Evolutionary conservation across 2,329 filamentous ascomycete species (phyloP).

Genomic region (Neurospora crassa): DNA sequence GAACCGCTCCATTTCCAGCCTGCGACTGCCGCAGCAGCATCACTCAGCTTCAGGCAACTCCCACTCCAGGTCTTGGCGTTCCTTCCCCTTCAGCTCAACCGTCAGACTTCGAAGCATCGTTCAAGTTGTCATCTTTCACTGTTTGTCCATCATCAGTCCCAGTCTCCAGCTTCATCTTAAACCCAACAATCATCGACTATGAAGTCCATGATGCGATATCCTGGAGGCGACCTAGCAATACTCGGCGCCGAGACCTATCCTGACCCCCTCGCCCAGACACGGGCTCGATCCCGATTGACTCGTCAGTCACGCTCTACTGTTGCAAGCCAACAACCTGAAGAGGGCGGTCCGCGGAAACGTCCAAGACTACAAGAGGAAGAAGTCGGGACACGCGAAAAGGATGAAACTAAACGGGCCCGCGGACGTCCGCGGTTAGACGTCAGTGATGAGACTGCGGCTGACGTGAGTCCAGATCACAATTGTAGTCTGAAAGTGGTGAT

Average conservation of each 20-base stretch:
- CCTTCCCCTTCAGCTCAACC: neutral
- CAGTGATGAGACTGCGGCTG: constrained; percentile 67
- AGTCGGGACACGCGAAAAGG: constrained; percentile 28
- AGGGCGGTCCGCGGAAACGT: constrained; percentile 23
- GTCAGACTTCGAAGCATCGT: neutral
- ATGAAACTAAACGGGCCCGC: constrained; percentile 51
- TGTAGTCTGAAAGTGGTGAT: constrained; percentile 3
- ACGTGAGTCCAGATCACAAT: constrained; percentile 47
- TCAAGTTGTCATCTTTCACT: neutral
- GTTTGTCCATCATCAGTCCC: neutral
- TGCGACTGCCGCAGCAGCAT: neutral
- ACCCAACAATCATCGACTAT: neutral
- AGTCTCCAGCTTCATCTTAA: neutral
- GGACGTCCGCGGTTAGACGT: constrained; percentile 67
- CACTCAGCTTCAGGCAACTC: neutral
- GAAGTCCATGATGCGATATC: constrained; percentile 15
- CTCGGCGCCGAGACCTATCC: constrained; percentile 38
- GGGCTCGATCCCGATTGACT: constrained; percentile 12
- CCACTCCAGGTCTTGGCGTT: neutral
- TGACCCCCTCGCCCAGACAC: constrained; percentile 17
- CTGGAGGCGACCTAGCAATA: constrained; percentile 31
- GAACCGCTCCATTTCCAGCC: too few relatives aligned
- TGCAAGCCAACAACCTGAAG: constrained; percentile 9
- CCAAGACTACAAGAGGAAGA: constrained; percentile 22
- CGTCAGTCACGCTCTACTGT: neutral